phyloP scores from a whole-genome alignment of 2,329 filamentous ascomycete genomes.

The Fusarium cicatricum region DNA sequence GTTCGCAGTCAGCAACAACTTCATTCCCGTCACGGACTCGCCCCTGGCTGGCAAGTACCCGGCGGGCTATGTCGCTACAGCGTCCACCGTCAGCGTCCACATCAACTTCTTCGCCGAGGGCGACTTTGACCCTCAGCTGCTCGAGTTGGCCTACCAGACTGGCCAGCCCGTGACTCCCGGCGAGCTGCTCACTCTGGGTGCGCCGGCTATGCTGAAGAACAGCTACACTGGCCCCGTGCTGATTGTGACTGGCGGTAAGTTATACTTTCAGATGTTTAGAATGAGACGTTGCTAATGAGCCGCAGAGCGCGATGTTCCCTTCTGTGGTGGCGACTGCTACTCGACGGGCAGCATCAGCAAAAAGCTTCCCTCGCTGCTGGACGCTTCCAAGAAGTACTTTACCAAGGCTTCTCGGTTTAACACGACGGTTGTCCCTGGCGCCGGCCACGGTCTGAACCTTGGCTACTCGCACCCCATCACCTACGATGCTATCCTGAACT shows the following conservation, averaged over 20 bases:
- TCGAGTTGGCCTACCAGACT: constrained; percentile 54
- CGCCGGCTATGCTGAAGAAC: constrained; percentile 45
- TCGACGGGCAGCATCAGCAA: constrained; percentile 50
- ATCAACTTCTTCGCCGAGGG: constrained; percentile 61
- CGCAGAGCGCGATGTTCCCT: constrained; percentile 59
- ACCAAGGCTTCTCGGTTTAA: constrained; percentile 58
- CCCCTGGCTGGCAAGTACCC: constrained; percentile 46
- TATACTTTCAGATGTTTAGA: too few species aligned
- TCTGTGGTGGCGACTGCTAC: constrained; percentile 69
- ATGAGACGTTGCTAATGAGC: constrained; percentile 17
- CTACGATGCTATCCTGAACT: constrained; percentile 50
- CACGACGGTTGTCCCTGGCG: constrained; percentile 60
- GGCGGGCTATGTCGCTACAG: constrained; percentile 62
- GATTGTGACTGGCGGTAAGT: constrained; percentile 64
- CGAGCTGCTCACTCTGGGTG: constrained; percentile 65
- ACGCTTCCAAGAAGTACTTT: constrained; percentile 52
- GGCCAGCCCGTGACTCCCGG: constrained; percentile 66
- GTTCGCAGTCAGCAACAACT: constrained; percentile 57
- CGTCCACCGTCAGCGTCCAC: constrained; percentile 57
- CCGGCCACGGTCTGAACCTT: constrained; percentile 62
- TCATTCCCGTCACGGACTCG: constrained; percentile 52
- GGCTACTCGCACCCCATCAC: constrained; percentile 47
- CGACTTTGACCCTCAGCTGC: constrained; percentile 63
- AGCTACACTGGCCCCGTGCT: constrained; percentile 63
- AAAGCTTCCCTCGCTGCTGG: constrained; percentile 53